Evolutionary conservation across 495 filamentous ascomycete genomes (phyloP), one percentile per base, ranked within the genome.

Genomic region (Filosporella fistucella): DNA sequence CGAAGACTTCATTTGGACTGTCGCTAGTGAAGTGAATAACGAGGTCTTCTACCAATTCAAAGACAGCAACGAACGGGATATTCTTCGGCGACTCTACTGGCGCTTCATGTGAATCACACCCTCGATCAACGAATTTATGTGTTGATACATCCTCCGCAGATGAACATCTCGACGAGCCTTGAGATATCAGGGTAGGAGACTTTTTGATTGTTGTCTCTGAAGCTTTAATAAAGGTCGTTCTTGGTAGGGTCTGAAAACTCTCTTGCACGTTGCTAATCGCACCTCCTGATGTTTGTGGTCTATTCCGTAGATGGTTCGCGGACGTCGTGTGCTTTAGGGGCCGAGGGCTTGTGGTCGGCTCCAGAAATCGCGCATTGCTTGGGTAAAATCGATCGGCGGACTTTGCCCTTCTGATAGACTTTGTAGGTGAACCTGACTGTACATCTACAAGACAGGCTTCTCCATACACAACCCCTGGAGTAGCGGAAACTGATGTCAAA

Each of bases 11-110:
- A 29, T 50, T 37, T 6, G 14, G 26, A 6, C 23, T 25, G 6
- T 34, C 36, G 25, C 55, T 28, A 7, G 17, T 26, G 25, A 57
- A 45, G 1, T 52, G 43, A 26, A 63, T 54, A 12, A 63, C 32
- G 2, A 58, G 18, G 36, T 63, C 60, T 32, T 63, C 60, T 23
- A 55, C 33, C 4, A 58, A 9, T 4, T 44, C 41, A 21, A 63
- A 63, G 1, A 60, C 44, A 1, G 57, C 50, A 8, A 43, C 43
- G n/a, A 45, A 56, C 37, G 22, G 38, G 11, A 10, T 29, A 16
- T 21, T 2, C 41, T 17, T 22, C 5, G 22, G 42, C 44, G 6
- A 23, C 21, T 29, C 6, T n/a, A n/a, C 11, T 18, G 12, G 10
- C 2, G 18, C 2, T 4, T 49, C 37, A 4, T 37, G 34, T 25